Evolutionary conservation across 1,284 basidiomycete genomes (phyloP).

Genomic region (Termitomyces sp.): DNA sequence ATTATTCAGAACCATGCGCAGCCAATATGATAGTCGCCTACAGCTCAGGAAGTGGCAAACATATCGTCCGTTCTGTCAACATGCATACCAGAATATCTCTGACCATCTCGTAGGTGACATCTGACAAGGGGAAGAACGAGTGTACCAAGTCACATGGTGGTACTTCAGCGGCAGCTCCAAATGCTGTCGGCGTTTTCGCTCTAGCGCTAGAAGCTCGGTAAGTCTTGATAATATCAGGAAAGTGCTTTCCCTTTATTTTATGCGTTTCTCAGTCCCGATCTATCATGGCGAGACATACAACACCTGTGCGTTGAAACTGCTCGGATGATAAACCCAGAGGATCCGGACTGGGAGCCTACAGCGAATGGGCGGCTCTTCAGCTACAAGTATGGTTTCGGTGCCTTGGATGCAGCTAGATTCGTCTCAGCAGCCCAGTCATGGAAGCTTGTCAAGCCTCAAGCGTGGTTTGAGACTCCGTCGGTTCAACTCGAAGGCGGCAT

Average conservation of each 20-base stretch:
- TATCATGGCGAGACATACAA: constrained; percentile 97
- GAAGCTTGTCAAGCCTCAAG: constrained; percentile 91
- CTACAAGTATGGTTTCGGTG: constrained; percentile 97
- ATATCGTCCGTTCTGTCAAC: constrained; percentile 62
- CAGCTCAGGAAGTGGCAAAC: constrained; percentile 91
- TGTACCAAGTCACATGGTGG: constrained; percentile 90
- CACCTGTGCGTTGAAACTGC: constrained; percentile 84
- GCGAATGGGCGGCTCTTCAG: constrained; percentile 79
- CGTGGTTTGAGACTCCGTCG: constrained; percentile 78
- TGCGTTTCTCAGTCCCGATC: constrained; percentile 63
- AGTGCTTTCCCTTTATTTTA: constrained; percentile 4
- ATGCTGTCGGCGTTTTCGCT: constrained; percentile 89
- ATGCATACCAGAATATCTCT: constrained; percentile 5
- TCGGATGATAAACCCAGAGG: constrained; percentile 78
- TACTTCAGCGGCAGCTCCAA: constrained; percentile 96
- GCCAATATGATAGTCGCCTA: constrained; percentile 97
- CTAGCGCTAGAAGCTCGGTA: constrained; percentile 82
- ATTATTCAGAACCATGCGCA: constrained; percentile 95
- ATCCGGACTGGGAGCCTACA: constrained; percentile 93
- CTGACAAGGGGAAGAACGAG: constrained; percentile 83
- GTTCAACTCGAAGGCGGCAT: constrained; percentile 65
- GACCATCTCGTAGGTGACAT: constrained; percentile 70
- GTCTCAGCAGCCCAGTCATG: constrained; percentile 81
- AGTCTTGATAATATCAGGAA: constrained; percentile 21
- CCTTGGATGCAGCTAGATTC: constrained; percentile 80